Conservation (phyloP, 2,329 filamentous ascomycete species). For the Tolypocladium inflatum region DNA sequence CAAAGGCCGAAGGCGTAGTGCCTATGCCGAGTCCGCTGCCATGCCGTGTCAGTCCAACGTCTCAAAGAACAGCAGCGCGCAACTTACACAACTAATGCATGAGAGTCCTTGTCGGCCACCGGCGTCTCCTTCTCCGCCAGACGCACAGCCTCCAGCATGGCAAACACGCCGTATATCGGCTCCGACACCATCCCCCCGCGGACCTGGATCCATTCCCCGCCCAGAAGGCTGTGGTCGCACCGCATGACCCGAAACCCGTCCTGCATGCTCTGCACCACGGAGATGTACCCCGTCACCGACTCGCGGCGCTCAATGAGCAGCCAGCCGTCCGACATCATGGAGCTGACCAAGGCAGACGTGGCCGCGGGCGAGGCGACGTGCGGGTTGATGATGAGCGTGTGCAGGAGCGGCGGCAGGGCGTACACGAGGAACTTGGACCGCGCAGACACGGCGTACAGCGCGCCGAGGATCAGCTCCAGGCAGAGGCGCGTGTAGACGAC, state of each 20-base stretch:
- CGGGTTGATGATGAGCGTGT: constrained; percentile 62
- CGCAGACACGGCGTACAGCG: constrained; percentile 53
- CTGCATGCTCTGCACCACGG: constrained; percentile 68
- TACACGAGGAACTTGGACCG: constrained; percentile 61
- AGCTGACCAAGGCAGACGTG: constrained; percentile 54
- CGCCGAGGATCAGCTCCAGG: constrained; percentile 58
- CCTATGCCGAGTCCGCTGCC: constrained; percentile 79
- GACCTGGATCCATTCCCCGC: constrained; percentile 73
- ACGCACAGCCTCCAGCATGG: constrained; percentile 85
- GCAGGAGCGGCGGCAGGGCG: constrained; percentile 62
- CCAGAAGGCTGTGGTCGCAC: constrained; percentile 88
- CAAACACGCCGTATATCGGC: constrained; percentile 92
- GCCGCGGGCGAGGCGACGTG: constrained; percentile 58
- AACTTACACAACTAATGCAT: constrained; percentile 75
- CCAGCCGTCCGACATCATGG: constrained; percentile 58
- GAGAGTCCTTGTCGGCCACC: constrained; percentile 55
- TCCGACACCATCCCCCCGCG: constrained; percentile 55
- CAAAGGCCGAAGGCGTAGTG: constrained; percentile 78
- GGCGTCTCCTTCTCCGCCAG: constrained; percentile 55
- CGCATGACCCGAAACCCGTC: constrained; percentile 72
- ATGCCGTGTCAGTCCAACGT: not conserved
- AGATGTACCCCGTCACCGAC: constrained; percentile 85
- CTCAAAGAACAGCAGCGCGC: not conserved
- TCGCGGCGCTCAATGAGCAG: constrained; percentile 72
- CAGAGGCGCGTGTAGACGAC: constrained; percentile 61